These are phyloP conservation scores for Stenocarpella maydis DNA, from an alignment of 2,329 filamentous ascomycete species.

Conservation along the genomic window DNA sequence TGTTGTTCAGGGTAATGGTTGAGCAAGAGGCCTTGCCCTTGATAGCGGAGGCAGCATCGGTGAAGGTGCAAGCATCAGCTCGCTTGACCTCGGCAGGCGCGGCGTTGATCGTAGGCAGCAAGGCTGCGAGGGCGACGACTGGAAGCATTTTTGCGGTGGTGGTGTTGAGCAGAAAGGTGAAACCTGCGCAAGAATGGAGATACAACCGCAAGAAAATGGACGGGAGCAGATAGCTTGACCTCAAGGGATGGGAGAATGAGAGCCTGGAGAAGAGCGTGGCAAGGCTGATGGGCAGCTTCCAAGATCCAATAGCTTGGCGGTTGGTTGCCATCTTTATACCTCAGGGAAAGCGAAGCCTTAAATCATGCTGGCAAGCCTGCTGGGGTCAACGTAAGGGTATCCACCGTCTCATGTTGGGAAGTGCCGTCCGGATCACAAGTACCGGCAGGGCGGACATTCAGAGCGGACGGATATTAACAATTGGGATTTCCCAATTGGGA, in stretches of 20 bases:
- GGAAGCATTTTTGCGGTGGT: slow-evolving; percentile 15
- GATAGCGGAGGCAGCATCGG: slow-evolving; percentile 54
- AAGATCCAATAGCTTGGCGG: slow-evolving; percentile 5
- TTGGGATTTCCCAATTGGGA: slow-evolving; percentile 5
- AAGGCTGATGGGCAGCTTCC: slow-evolving; percentile 13
- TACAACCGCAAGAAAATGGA: neutral
- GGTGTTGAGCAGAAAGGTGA: neutral
- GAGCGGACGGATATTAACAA: slow-evolving; percentile 8
- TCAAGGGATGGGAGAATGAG: slow-evolving; percentile 11
- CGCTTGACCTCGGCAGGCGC: slow-evolving; percentile 25
- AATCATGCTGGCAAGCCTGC: neutral
- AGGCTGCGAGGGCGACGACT: slow-evolving; percentile 18
- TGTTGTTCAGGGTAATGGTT: slow-evolving; percentile 47
- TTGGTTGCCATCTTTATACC: neutral
- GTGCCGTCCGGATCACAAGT: slow-evolving; percentile 6
- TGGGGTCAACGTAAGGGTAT: neutral
- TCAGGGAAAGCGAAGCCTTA: neutral
- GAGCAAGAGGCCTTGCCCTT: slow-evolving; percentile 53
- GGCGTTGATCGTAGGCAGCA: slow-evolving; percentile 26
- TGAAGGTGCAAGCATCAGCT: slow-evolving; percentile 60
- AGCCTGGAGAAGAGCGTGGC: slow-evolving; percentile 16
- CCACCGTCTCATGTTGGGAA: neutral
- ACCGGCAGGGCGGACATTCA: neutral
- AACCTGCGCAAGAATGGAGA: neutral
- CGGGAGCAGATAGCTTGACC: neutral